Evolutionary conservation across 805 yeast genomes (phyloP).

Genomic region (Wickerhamomyces alni): DNA sequence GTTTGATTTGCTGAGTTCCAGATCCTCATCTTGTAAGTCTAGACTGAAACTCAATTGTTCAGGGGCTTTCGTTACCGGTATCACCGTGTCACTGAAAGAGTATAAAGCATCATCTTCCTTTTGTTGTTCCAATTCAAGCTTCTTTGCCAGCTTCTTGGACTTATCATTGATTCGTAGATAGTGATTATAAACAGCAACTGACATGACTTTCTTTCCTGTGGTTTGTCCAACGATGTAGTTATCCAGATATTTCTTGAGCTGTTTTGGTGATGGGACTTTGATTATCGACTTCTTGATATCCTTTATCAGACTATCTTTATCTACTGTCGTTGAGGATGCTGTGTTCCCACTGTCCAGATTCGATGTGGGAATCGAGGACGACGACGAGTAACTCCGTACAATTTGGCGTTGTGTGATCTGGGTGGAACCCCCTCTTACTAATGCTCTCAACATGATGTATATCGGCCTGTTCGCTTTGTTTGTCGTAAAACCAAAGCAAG

Average conservation of each 20-base stretch:
- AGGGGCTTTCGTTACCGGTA: constrained; percentile 20
- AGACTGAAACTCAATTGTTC: constrained; percentile 26
- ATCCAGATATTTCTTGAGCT: constrained; percentile 40
- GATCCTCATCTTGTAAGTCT: constrained; percentile 28
- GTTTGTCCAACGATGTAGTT: constrained; percentile 53
- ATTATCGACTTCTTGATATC: constrained; percentile 15
- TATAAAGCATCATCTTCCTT: constrained; percentile 25
- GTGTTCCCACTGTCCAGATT: not conserved
- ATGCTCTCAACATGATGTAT: too few species aligned
- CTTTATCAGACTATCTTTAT: not conserved
- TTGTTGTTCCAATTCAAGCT: constrained; percentile 20
- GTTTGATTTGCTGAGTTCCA: constrained; percentile 51
- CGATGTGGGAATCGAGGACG: not conserved
- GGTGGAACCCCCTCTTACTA: too few species aligned
- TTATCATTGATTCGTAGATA: constrained; percentile 43
- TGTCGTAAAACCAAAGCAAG: too few species aligned
- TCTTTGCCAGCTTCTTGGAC: constrained; percentile 25
- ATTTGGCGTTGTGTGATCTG: too few species aligned
- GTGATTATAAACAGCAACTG: constrained; percentile 58
- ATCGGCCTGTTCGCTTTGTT: too few species aligned
- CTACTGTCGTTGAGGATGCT: not conserved
- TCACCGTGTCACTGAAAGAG: constrained; percentile 15
- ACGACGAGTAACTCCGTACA: not conserved
- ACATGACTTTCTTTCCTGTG: constrained; percentile 47
- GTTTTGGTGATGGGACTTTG: constrained; percentile 41